Percentiles rank a stretch among this genome's conserved stretches.
phyloP scores from a whole-genome alignment of 306 rosid genomes.

The Dicorynia guianensis region DNA sequence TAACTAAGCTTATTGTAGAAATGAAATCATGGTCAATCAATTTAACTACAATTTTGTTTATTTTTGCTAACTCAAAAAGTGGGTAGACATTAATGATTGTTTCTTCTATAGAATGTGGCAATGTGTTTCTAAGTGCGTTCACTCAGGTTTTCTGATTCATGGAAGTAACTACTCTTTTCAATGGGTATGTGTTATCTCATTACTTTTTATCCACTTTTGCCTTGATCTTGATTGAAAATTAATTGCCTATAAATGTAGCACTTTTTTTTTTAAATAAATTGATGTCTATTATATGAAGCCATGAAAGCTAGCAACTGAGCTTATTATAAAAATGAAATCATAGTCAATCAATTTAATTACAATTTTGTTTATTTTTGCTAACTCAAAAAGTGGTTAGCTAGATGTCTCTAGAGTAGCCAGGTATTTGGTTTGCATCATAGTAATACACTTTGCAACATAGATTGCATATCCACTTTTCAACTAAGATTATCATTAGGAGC shows the following conservation, averaged over 20 bases:
- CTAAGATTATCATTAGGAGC: too few species aligned
- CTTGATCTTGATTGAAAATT: conserved; percentile 24
- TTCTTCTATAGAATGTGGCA: background rate
- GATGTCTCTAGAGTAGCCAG: background rate
- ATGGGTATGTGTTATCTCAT: conserved; percentile 50
- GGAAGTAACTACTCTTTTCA: conserved; percentile 22
- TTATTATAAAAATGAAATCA: background rate
- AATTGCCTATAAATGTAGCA: background rate
- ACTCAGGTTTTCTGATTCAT: background rate
- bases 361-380: too few species aligned
- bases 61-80: too few species aligned
- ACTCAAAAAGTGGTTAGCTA: background rate
- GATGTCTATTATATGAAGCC: background rate
- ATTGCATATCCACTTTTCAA: too few species aligned
- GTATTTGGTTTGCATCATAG: background rate
- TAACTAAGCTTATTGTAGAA: background rate
- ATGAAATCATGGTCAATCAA: background rate
- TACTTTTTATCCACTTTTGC: conserved; percentile 1
- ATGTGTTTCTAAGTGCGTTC: background rate
- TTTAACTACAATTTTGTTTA: conserved; percentile 5
- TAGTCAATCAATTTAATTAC: conserved; percentile 4
- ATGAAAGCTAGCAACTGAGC: background rate
- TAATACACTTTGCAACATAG: too few species aligned
- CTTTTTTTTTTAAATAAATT: background rate
- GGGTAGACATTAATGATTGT: background rate